These are phyloP conservation scores for Vigna radiata DNA, from an alignment of 306 rosid genomes.

Conservation along the genomic window DNA sequence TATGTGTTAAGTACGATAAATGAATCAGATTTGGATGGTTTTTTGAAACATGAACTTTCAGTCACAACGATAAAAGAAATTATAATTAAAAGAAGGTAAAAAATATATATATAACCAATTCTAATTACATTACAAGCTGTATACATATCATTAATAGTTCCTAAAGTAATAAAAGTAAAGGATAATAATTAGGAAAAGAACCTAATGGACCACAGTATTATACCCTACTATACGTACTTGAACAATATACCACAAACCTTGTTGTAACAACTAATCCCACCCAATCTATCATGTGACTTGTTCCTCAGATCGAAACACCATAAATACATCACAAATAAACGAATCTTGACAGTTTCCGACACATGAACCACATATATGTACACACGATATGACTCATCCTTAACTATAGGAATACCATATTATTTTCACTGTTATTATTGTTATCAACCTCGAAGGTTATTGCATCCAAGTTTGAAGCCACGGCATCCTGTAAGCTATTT, in stretches of 20 bases:
- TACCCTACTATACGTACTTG: slow-evolving; percentile 40
- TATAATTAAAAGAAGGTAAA: background rate
- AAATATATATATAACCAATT: background rate
- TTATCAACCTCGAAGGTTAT: slow-evolving; percentile 73
- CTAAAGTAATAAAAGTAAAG: slow-evolving; percentile 31
- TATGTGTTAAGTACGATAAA: background rate
- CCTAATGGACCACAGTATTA: slow-evolving; percentile 44
- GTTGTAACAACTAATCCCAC: slow-evolving; percentile 32
- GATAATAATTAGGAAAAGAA: background rate
- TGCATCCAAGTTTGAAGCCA: slow-evolving; percentile 61
- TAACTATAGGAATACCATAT: slow-evolving; percentile 65
- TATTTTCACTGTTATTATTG: slow-evolving; percentile 40
- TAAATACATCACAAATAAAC: slow-evolving; percentile 44
- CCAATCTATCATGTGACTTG: slow-evolving; percentile 37
- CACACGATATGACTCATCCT: slow-evolving; percentile 5
- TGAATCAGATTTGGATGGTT: background rate
- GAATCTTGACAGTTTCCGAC: slow-evolving; percentile 30
- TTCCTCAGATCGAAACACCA: slow-evolving; percentile 43
- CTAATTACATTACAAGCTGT: slow-evolving; percentile 34
- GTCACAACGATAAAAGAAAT: background rate
- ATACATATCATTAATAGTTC: slow-evolving; percentile 36
- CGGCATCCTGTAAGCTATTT: slow-evolving; percentile 54
- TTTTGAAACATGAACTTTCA: background rate
- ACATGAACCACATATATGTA: slow-evolving; percentile 34
- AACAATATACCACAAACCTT: slow-evolving; percentile 40